Evolutionary conservation across 345 rosid genomes (phyloP).

Genomic region (Eucalyptus regnans): DNA sequence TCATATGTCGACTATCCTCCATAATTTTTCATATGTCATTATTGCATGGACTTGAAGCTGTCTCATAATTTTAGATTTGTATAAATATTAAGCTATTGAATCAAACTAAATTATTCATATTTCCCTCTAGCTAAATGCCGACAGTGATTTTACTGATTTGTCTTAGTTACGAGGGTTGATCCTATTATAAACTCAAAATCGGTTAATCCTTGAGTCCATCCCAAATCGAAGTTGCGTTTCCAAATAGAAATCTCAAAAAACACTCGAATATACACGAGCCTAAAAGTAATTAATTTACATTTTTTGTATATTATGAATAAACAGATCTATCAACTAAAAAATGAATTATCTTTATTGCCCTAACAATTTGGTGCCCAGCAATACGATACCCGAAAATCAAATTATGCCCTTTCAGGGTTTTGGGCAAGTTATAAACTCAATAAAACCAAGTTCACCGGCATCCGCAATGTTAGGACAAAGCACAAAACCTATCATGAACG

Average conservation of each 20-base stretch:
- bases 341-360: not conserved
- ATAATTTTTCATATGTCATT: not conserved
- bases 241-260: not conserved
- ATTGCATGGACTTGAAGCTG: not conserved
- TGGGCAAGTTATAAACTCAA: too few species aligned
- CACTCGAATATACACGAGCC: not conserved
- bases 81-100: not conserved
- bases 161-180: not conserved
- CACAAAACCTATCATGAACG: not conserved
- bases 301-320: not conserved
- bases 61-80: too few species aligned
- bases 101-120: not conserved
- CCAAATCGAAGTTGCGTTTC: not conserved
- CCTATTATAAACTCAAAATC: not conserved
- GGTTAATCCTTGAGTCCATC: not conserved
- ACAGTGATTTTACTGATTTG: not conserved
- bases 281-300: not conserved
- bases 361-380: not conserved
- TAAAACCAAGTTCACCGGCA: not conserved
- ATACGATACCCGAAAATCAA: not conserved
- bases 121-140: not conserved
- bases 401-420: not conserved
- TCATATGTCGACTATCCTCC: fast-evolving
- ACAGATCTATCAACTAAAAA: not conserved
- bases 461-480: not conserved